Evolutionary conservation across 768 basidiomycete species (phyloP).

Genomic region (Asterophora lycoperdoides): DNA sequence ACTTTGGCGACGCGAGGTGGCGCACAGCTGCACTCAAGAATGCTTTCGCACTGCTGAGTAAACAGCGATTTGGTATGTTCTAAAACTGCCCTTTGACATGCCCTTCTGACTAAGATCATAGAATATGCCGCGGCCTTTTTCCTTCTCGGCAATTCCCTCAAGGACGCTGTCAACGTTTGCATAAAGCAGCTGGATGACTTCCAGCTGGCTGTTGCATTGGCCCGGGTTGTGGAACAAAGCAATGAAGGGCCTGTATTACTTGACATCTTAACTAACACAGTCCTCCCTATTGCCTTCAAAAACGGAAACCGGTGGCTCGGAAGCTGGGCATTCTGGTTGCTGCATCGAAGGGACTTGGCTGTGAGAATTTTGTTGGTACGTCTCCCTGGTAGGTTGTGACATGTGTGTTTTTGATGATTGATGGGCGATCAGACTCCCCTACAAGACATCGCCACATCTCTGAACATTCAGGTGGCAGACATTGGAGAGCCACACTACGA

Average conservation of each 20-base stretch:
- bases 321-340: constrained; percentile 95
- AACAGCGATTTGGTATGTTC: constrained; percentile 82
- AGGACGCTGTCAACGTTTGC: constrained; percentile 91
- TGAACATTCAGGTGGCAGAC: constrained; percentile 51
- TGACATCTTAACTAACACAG: constrained; percentile 64
- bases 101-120: constrained; percentile 26
- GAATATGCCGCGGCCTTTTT: constrained; percentile 99
- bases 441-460: constrained; percentile 59
- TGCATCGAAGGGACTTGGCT: constrained; percentile 83
- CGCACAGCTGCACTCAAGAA: constrained; percentile 93
- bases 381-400: constrained; percentile 5
- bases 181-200: constrained; percentile 85
- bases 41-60: constrained; percentile 86
- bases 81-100: background rate
- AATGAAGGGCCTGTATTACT: constrained; percentile 76
- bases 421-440: constrained; percentile 57
- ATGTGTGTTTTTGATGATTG: background rate
- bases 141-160: constrained; percentile 80
- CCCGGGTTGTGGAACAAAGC: constrained; percentile 78
- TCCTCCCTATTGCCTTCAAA: constrained; percentile 80
- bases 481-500: constrained; percentile 89
- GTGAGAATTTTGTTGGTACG: constrained; percentile 87
- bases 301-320: constrained; percentile 91
- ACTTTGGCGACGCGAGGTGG: constrained; percentile 84
- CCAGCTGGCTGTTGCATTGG: constrained; percentile 84